A percentile compares a stretch with the other conserved stretches of the same genome.
These are phyloP conservation scores for Petunia secreta DNA, from an alignment of 257 asterid genomes.

Conservation along the genomic window DNA sequence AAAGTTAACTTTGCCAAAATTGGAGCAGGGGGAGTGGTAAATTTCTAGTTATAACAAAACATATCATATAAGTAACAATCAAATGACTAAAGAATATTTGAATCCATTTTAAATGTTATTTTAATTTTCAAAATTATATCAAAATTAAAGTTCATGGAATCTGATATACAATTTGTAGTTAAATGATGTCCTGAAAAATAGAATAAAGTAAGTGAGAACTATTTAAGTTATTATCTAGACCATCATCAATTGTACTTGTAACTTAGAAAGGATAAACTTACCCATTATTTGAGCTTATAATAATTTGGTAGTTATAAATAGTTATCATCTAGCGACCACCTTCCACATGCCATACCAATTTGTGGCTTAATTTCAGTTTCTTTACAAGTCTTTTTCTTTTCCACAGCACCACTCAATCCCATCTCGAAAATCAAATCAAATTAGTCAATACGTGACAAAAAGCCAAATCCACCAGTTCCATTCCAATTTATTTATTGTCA, in stretches of 20 bases:
- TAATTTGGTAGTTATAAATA: neutral
- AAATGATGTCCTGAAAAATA: too few relatives aligned
- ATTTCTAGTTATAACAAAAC: too few relatives aligned
- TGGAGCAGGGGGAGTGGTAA: too few relatives aligned
- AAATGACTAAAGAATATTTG: too few relatives aligned
- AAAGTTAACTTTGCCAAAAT: too few relatives aligned
- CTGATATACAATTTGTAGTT: too few relatives aligned
- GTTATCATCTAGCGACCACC: neutral
- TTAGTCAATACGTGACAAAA: neutral
- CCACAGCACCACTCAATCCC: conserved; percentile 22
- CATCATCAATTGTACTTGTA: neutral
- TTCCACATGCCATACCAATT: neutral
- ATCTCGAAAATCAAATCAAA: neutral
- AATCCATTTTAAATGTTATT: too few relatives aligned
- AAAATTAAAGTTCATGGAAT: too few relatives aligned
- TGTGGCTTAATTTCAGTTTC: conserved; percentile 1
- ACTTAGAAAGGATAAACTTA: neutral
- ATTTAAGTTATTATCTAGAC: too few relatives aligned
- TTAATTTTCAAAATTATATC: too few relatives aligned
- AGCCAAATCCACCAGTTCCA: neutral
- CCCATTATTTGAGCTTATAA: neutral
- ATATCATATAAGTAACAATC: too few relatives aligned
- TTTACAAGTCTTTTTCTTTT: neutral
- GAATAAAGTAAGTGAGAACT: too few relatives aligned
- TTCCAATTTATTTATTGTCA: neutral